A percentile compares a stretch with the other conserved stretches of the same genome.
Conservation (phyloP, 2,329 filamentous ascomycete species). For the Diaporthe aspalathi region DNA sequence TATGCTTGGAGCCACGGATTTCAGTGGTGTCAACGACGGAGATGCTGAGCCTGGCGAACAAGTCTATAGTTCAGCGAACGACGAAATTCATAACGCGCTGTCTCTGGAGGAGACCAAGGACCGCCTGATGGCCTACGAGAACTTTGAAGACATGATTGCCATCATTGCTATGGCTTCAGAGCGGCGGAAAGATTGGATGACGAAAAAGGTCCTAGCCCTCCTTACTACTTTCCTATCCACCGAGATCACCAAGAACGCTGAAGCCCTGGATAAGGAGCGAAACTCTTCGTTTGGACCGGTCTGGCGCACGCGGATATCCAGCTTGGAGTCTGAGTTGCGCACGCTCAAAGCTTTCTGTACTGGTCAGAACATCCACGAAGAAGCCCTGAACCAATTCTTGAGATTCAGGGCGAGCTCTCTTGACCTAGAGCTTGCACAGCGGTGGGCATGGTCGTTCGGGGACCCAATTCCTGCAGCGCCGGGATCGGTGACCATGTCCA, state of each 20-base stretch:
- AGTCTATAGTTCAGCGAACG: background rate
- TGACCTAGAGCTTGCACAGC: background rate
- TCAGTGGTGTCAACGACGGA: slow-evolving; percentile 1
- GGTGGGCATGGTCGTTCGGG: slow-evolving; percentile 22
- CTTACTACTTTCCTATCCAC: background rate
- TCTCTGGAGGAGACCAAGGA: slow-evolving; percentile 1
- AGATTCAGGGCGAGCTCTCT: background rate
- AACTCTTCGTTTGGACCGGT: background rate
- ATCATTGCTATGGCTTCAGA: background rate
- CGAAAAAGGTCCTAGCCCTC: background rate
- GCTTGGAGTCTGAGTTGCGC: background rate
- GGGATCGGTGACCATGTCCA: background rate
- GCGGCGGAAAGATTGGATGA: background rate
- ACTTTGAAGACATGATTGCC: background rate
- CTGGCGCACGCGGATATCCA: background rate
- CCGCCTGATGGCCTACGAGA: background rate
- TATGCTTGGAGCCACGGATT: background rate
- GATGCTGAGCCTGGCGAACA: background rate
- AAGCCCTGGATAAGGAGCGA: background rate
- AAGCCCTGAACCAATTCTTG: background rate
- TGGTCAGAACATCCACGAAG: background rate
- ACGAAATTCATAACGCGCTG: background rate
- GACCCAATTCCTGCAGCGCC: slow-evolving; percentile 16
- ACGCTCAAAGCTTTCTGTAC: background rate
- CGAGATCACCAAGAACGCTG: background rate